A percentile compares a stretch with the other conserved stretches of the same genome.
phyloP scores from a whole-genome alignment of 2,329 filamentous ascomycete genomes.

The Monosporascus sp. region DNA sequence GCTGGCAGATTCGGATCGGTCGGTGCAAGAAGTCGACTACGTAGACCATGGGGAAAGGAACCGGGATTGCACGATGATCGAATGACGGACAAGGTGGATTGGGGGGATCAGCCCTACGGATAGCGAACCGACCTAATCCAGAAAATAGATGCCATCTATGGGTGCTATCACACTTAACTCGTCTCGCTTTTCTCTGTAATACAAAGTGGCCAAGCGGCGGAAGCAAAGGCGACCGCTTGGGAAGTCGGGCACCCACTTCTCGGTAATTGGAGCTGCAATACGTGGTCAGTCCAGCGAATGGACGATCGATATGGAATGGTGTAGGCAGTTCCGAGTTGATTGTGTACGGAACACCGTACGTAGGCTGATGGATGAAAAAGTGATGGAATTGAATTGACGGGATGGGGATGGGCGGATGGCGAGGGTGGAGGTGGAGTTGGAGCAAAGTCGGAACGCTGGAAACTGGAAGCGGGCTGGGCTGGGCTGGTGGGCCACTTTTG shows the following conservation, averaged over 20 bases:
- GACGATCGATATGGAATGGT: not conserved
- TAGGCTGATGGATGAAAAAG: not conserved
- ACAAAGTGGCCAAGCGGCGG: not conserved
- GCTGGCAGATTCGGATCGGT: not conserved
- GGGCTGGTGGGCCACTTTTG: no score
- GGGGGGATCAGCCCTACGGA: not conserved
- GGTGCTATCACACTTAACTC: constrained; percentile 1
- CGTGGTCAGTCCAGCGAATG: not conserved
- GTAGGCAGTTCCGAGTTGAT: not conserved
- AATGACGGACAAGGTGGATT: not conserved
- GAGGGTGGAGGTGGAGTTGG: not conserved
- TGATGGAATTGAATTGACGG: not conserved
- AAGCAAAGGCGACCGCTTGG: not conserved
- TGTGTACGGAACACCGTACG: not conserved
- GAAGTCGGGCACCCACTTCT: no score
- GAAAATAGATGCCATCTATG: constrained; percentile 15
- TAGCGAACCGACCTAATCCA: constrained; percentile 9
- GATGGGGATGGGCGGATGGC: not conserved
- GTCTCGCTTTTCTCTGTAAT: not conserved
- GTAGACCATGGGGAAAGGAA: not conserved
- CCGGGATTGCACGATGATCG: not conserved
- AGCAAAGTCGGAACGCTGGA: no score
- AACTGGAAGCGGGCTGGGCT: no score
- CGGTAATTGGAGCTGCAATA: no score
- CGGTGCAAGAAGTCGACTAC: not conserved